Conservation (phyloP, 768 basidiomycete species). For the Trametes sanguinea region DNA sequence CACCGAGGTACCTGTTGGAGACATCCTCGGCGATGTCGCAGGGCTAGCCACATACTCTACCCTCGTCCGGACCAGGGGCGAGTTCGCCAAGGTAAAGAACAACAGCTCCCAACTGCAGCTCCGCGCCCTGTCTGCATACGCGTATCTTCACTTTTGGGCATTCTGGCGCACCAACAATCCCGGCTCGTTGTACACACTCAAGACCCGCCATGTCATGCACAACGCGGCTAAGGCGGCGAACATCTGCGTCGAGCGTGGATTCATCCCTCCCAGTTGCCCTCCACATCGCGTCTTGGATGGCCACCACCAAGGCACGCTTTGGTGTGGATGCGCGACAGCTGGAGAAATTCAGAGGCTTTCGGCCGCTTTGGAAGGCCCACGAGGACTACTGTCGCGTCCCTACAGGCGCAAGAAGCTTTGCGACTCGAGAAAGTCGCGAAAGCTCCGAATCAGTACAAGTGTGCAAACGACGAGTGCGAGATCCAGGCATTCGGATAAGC, state of each 20-base stretch:
- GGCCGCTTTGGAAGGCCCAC: conserved; percentile 1
- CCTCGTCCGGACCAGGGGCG: neutral
- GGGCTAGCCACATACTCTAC: neutral
- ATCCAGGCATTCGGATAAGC: conserved; percentile 1
- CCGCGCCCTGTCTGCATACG: conserved; percentile 5
- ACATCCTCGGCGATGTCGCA: neutral
- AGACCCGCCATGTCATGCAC: neutral
- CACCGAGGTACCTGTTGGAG: neutral
- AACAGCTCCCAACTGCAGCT: neutral
- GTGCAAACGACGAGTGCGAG: conserved; percentile 8
- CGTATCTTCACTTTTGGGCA: conserved; percentile 1
- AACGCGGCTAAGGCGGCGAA: conserved; percentile 6
- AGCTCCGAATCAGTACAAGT: conserved; percentile 1
- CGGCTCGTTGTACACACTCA: neutral
- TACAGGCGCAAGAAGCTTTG: neutral
- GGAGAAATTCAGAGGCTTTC: neutral
- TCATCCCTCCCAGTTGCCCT: conserved; percentile 3
- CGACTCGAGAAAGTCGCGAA: neutral
- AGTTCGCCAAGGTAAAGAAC: neutral
- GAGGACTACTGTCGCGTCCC: neutral
- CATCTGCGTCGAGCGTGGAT: neutral
- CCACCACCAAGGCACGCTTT: neutral
- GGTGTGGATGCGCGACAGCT: conserved; percentile 3
- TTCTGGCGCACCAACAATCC: neutral
- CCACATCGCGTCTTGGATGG: conserved; percentile 5